Evolutionary conservation across 2,329 filamentous ascomycete genomes (phyloP).

Genomic region (Colletotrichum sp.): DNA sequence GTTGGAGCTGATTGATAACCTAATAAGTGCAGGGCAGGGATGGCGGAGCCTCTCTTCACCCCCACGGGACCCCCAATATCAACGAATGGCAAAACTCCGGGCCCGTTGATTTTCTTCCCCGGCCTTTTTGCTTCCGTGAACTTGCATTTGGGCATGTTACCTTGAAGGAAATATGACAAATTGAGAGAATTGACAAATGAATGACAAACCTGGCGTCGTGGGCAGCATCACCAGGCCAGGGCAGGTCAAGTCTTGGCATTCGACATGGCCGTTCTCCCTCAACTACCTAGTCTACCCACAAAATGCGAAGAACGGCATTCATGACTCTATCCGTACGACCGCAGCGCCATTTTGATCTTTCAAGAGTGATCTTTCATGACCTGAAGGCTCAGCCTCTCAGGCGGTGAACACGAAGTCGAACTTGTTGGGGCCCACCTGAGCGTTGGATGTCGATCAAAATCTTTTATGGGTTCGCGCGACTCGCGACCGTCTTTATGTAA

Average conservation of each 20-base stretch:
- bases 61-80: background rate
- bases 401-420: background rate
- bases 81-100: background rate
- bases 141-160: background rate
- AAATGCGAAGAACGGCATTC: background rate
- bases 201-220: background rate
- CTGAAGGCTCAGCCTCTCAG: background rate
- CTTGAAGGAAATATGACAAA: background rate
- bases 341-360: background rate
- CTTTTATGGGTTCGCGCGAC: background rate
- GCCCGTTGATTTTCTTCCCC: background rate
- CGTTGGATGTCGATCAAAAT: background rate
- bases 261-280: background rate
- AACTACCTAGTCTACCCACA: background rate
- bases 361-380: background rate
- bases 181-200: background rate
- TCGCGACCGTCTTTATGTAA: background rate
- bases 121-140: background rate
- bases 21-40: background rate
- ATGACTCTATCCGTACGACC: background rate
- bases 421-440: background rate
- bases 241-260: background rate
- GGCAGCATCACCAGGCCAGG: background rate
- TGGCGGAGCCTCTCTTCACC: background rate
- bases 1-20: background rate